phyloP scores from a whole-genome alignment of 331 rosid genomes.

The Rosa hybrid region DNA sequence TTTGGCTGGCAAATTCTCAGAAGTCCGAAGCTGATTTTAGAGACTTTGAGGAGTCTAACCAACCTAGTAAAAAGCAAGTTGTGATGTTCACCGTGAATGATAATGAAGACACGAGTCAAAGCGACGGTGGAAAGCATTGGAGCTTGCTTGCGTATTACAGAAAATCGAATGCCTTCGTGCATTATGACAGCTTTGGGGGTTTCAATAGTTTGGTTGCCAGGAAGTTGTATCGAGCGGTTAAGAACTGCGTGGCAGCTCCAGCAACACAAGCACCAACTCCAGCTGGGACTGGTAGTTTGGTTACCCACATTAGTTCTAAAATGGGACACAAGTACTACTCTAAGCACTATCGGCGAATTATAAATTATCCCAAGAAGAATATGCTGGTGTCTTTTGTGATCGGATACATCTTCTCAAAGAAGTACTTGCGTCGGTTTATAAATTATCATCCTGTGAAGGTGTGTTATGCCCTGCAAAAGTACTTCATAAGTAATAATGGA shows the following conservation, averaged over 20 bases:
- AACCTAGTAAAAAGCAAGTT: slow-evolving; percentile 5
- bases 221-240: neutral
- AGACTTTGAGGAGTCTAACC: slow-evolving; percentile 13
- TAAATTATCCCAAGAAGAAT: neutral
- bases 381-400: neutral
- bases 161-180: slow-evolving; percentile 11
- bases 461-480: neutral
- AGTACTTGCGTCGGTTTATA: neutral
- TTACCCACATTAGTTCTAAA: neutral
- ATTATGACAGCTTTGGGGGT: slow-evolving; percentile 15
- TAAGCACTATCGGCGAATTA: neutral
- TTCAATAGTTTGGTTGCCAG: neutral
- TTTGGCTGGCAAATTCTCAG: neutral
- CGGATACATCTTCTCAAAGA: neutral
- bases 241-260: neutral
- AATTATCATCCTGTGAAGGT: neutral
- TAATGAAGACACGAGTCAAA: neutral
- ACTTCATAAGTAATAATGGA: neutral
- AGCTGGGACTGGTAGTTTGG: neutral
- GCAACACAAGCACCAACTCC: neutral
- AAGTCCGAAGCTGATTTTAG: neutral
- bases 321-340: neutral
- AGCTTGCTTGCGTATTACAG: slow-evolving; percentile 22
- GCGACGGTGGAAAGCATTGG: slow-evolving; percentile 9
- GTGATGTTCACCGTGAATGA: slow-evolving; percentile 13